Conservation (phyloP, 2,329 filamentous ascomycete genomes). For the Ophioceras dolichostomum region DNA sequence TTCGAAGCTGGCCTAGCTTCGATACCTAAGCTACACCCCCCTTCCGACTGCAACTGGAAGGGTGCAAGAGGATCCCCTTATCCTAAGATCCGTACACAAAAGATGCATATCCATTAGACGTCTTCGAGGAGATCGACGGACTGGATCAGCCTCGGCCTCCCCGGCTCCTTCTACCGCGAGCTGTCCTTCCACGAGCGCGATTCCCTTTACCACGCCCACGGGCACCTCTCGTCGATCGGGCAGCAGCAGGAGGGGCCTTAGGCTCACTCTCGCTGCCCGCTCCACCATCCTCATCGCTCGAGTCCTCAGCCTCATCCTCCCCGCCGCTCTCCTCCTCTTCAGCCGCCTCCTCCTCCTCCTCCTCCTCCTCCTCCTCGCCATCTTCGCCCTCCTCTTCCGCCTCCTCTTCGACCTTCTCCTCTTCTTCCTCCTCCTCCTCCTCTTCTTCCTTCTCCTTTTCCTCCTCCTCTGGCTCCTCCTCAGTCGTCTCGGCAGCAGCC, state of each 20-base stretch:
- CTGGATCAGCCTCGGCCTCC: conserved; percentile 1
- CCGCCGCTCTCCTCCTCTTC: neutral
- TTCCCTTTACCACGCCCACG: conserved; percentile 5
- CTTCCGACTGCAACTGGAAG: too few relatives aligned
- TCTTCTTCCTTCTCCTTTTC: conserved; percentile 1
- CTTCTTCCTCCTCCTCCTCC: neutral
- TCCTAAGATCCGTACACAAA: too few relatives aligned
- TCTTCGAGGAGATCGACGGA: too few relatives aligned
- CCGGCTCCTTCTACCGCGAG: conserved; percentile 5
- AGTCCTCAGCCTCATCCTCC: conserved; percentile 3
- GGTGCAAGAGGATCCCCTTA: too few relatives aligned
- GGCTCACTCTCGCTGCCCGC: conserved; percentile 5
- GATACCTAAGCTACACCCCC: too few relatives aligned
- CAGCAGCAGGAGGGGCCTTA: neutral
- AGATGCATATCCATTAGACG: too few relatives aligned
- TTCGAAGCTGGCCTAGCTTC: too few relatives aligned
- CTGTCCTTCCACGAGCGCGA: conserved; percentile 3
- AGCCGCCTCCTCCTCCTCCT: neutral
- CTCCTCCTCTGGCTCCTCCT: neutral
- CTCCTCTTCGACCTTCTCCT: neutral
- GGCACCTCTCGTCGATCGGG: conserved; percentile 3
- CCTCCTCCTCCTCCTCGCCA: neutral
- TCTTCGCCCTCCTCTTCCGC: neutral
- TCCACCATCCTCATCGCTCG: conserved; percentile 3
- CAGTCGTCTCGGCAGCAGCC: neutral